These are phyloP conservation scores for Tuber brumale DNA, from an alignment of 495 filamentous ascomycete genomes.

Conservation along the genomic window DNA sequence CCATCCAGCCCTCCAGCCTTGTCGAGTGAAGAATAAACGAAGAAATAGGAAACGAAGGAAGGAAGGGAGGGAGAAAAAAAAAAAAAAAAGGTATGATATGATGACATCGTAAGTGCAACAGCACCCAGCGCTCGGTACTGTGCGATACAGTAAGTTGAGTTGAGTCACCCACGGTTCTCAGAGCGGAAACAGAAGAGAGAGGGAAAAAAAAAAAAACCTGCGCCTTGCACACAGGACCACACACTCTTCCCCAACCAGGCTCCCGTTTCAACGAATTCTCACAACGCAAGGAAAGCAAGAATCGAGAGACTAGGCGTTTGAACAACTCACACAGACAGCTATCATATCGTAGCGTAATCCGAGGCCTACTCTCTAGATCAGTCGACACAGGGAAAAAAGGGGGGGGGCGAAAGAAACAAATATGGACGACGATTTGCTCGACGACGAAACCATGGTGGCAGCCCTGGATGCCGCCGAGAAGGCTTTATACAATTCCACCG, in stretches of 20 bases:
- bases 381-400: conserved; percentile 14
- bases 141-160: not conserved
- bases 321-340: conserved; percentile 7
- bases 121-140: not conserved
- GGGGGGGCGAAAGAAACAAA: not conserved
- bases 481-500: conserved; percentile 9
- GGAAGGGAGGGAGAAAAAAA: not conserved
- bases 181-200: not conserved
- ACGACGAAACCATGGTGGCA: conserved; percentile 39
- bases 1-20: not conserved
- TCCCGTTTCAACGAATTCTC: not conserved
- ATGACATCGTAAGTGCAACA: not conserved
- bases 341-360: conserved; percentile 14
- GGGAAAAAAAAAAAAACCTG: not conserved
- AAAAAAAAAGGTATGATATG: not conserved
- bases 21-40: not conserved
- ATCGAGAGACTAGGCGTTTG: not conserved
- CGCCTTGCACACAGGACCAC: conserved; percentile 1
- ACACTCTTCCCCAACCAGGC: not conserved
- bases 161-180: not conserved
- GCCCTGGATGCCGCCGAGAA: conserved; percentile 43
- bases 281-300: not conserved
- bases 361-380: conserved; percentile 9
- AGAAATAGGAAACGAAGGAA: not conserved
- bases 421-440: conserved; percentile 49